phyloP scores from a whole-genome alignment of 495 filamentous ascomycete genomes.

The Neurospora sublineolata region DNA sequence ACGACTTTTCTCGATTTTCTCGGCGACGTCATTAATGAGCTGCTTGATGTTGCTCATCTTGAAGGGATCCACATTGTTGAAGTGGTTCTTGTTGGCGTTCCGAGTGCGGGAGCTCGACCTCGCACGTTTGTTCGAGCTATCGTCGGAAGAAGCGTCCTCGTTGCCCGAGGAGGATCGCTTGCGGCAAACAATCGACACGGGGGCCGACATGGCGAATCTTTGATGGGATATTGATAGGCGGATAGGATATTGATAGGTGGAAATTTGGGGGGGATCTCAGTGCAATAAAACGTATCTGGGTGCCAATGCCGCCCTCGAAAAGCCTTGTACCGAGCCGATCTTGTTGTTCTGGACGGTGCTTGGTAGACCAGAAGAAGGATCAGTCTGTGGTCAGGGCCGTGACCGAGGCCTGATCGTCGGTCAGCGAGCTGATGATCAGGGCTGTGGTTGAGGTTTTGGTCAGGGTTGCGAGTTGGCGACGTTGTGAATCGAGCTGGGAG shows the following conservation, averaged over 20 bases:
- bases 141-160: neutral
- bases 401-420: constrained; percentile 68
- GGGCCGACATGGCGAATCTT: neutral
- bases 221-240: neutral
- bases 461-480: constrained; percentile 15
- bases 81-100: neutral
- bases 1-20: neutral
- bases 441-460: constrained; percentile 45
- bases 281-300: neutral
- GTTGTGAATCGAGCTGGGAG: constrained; percentile 13
- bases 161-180: neutral
- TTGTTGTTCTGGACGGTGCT: neutral
- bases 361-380: neutral
- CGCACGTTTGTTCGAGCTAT: neutral
- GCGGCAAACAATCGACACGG: neutral
- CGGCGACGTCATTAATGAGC: neutral
- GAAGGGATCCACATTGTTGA: neutral
- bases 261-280: neutral
- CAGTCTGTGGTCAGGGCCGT: constrained; percentile 11
- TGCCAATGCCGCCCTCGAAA: neutral
- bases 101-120: neutral
- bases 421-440: constrained; percentile 77
- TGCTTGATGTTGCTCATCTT: neutral
- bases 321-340: neutral
- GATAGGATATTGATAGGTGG: neutral